These are phyloP conservation scores for Halteria grandinella DNA, from an alignment of 73 alveolate genomes.

Conservation along the genomic window DNA sequence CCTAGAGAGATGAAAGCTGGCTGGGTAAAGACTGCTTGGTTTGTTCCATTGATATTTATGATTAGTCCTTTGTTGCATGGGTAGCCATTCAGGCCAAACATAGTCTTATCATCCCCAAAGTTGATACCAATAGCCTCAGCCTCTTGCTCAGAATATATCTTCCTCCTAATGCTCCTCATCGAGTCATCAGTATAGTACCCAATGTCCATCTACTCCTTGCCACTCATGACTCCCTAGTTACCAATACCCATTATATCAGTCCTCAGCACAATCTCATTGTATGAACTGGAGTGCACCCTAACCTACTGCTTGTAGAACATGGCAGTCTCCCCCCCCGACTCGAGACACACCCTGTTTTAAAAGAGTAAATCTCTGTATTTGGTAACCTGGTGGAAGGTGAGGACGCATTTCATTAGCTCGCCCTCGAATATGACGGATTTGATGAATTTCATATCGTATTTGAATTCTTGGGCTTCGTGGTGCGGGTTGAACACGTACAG, in stretches of 20 bases:
- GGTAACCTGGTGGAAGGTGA: neutral
- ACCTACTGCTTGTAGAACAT: neutral
- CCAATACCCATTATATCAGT: neutral
- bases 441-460: neutral
- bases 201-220: neutral
- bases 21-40: too few species aligned
- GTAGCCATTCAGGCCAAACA: constrained; percentile 11
- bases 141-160: neutral
- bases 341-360: constrained; percentile 2
- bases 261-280: constrained; percentile 33
- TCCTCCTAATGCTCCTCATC: constrained; percentile 9
- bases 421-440: constrained; percentile 10
- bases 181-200: constrained; percentile 37
- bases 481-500: constrained; percentile 25
- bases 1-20: neutral
- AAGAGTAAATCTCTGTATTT: constrained; percentile 3
- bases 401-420: neutral
- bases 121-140: neutral
- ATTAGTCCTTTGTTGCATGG: constrained; percentile 32
- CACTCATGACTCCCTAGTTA: neutral
- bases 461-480: neutral
- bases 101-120: neutral
- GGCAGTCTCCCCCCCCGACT: neutral
- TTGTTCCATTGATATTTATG: neutral
- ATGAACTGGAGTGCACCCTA: constrained; percentile 1